Evolutionary conservation across 78 protist species (phyloP), one percentile per base, ranked within the genome.

Genomic region (Isochrysis galbana): DNA sequence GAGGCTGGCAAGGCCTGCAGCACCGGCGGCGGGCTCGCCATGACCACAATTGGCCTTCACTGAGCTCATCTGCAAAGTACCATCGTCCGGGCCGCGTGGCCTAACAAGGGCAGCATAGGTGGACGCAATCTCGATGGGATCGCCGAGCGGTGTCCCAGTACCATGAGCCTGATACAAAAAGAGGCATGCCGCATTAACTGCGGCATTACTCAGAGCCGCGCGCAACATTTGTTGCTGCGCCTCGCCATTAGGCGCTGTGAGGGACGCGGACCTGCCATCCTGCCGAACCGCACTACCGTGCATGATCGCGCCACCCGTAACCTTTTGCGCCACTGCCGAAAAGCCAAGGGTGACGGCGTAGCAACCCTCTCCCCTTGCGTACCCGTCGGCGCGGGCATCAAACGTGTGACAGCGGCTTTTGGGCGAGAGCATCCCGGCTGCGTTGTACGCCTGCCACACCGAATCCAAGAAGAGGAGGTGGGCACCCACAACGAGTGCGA

Each of bases 41-140:
- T 97, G 98, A 5, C 97, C 98, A 34, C 95, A 90, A 54, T 89
- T 94, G 2, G 95, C 29, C 91, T 97, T 97, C 26, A 95, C 77
- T 22, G 92, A 17, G 67, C 97, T 96, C 11, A 97, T 48, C 23
- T 84, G 44, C 22, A 91, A 82, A 3, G 32, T 11, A 39, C 94
- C 84, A 38, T 67, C 48, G 38, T 45, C 93, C 11, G 45, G n/a
- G n/a, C n/a, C 17, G 48, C 34, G 67, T 38, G 95, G 84, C 19
- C 95, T 83, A 32, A 94, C 95, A 7, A 67, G 7, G 7, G 74
- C 74, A 2, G 2, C 91, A 29, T 46, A 42, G 34, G 96, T 80
- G 29, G 96, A 91, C 14, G 47, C 70, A 3, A 69, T 0, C 87
- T 92, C 93, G 32, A 96, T 69, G 14, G 93, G 91, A 48, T 95